Percentiles rank a stretch among this genome's conserved stretches.
Conservation (phyloP, 345 rosid species). For the Eutrema heterophyllum region DNA sequence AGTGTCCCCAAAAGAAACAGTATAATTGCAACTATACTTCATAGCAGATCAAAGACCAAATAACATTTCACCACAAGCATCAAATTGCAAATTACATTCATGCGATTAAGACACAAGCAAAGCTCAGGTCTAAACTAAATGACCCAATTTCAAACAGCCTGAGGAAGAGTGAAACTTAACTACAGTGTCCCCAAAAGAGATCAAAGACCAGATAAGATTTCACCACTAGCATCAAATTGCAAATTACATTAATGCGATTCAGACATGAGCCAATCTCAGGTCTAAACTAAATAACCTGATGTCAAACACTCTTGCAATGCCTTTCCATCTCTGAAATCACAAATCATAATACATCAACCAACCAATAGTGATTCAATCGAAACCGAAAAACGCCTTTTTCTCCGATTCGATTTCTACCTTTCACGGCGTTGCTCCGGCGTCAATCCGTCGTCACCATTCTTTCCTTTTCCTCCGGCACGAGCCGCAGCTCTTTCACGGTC, state of each 20-base stretch:
- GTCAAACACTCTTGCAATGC: slow-evolving; percentile 61
- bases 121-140: too few relatives aligned
- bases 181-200: too few relatives aligned
- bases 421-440: slow-evolving; percentile 96
- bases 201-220: neutral
- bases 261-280: neutral
- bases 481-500: slow-evolving; percentile 88
- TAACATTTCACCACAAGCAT: too few relatives aligned
- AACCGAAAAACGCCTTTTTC: neutral
- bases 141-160: too few relatives aligned
- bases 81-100: too few relatives aligned
- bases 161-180: too few relatives aligned
- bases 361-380: neutral
- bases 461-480: slow-evolving; percentile 35
- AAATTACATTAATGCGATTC: neutral
- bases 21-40: too few relatives aligned
- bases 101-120: too few relatives aligned
- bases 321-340: slow-evolving; percentile 58
- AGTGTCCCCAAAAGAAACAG: too few relatives aligned
- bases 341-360: neutral
- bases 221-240: neutral
- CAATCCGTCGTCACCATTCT: slow-evolving; percentile 51
- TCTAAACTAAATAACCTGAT: neutral
- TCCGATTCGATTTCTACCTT: slow-evolving; percentile 34
- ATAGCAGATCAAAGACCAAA: too few relatives aligned